Evolutionary conservation across 2,329 filamentous ascomycete genomes (phyloP).

Genomic region (Penicillium sumatraense): DNA sequence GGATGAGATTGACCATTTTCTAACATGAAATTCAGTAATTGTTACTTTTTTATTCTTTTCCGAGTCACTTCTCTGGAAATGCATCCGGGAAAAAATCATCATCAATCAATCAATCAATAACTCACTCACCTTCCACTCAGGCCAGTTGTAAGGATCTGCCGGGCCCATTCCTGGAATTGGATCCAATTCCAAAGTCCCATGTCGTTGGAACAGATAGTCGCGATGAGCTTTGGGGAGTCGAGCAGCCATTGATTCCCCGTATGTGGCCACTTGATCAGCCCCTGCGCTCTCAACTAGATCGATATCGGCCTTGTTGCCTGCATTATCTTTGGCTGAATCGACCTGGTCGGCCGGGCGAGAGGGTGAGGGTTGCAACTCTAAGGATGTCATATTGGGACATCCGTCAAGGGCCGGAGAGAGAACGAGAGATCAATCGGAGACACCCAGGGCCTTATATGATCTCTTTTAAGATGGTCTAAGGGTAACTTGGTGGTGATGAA

Average conservation of each 20-base stretch:
- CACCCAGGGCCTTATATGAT: not conserved
- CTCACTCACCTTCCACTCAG: slow-evolving; percentile 53
- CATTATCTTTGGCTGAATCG: slow-evolving; percentile 15
- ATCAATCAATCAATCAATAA: no score
- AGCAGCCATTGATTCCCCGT: slow-evolving; percentile 32
- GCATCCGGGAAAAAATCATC: not conserved
- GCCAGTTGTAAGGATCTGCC: slow-evolving; percentile 63
- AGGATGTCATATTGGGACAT: slow-evolving; percentile 25
- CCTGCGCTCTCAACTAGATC: slow-evolving; percentile 36
- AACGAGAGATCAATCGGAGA: not conserved
- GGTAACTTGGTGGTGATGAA: not conserved
- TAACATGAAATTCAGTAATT: slow-evolving; percentile 27
- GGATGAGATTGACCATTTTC: slow-evolving; percentile 60
- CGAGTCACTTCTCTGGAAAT: not conserved
- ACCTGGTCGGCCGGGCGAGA: slow-evolving; percentile 13
- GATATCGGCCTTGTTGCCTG: slow-evolving; percentile 29
- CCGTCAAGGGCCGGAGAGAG: not conserved
- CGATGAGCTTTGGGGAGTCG: slow-evolving; percentile 35
- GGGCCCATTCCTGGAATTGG: slow-evolving; percentile 57
- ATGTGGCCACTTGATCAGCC: slow-evolving; percentile 26
- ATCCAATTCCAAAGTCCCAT: slow-evolving; percentile 61
- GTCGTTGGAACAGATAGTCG: slow-evolving; percentile 58
- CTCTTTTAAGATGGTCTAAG: not conserved
- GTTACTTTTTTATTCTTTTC: not conserved
- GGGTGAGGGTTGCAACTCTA: slow-evolving; percentile 33